Percentiles rank a stretch among this genome's conserved stretches.
Evolutionary conservation across 1,139 yeast species (phyloP).

Genomic region (Suhomyces panamericanus): DNA sequence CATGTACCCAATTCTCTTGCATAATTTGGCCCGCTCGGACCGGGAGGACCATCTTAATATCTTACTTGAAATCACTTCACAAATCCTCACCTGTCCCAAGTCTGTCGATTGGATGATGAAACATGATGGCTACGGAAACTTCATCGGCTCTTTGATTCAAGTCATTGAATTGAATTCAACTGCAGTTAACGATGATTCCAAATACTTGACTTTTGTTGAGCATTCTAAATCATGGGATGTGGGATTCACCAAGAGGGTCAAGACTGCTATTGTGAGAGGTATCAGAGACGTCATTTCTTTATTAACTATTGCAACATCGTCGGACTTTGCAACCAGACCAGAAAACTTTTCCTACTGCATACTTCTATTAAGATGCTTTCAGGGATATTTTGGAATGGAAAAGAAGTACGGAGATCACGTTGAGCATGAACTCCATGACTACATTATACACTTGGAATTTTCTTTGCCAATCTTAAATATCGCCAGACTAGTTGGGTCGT

Average conservation of each 20-base stretch:
- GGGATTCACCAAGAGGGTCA: constrained; percentile 24
- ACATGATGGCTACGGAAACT: constrained; percentile 35
- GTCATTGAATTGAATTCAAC: constrained; percentile 44
- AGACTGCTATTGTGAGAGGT: constrained; percentile 34
- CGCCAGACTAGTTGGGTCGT: constrained; percentile 44
- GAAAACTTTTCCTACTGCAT: constrained; percentile 40
- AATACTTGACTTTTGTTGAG: constrained; percentile 33
- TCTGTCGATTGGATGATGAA: constrained; percentile 47
- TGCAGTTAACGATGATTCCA: constrained; percentile 26
- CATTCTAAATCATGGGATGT: constrained; percentile 19
- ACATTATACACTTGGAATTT: constrained; percentile 47
- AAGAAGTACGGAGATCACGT: constrained; percentile 73
- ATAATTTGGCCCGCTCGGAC: constrained; percentile 51
- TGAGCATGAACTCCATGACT: constrained; percentile 52
- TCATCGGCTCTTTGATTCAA: constrained; percentile 50
- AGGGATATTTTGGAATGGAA: constrained; percentile 54
- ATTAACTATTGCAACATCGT: constrained; percentile 35
- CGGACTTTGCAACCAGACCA: constrained; percentile 25
- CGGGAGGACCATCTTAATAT: constrained; percentile 65
- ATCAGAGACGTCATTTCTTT: constrained; percentile 46
- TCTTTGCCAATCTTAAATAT: constrained; percentile 50
- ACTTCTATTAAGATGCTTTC: constrained; percentile 50
- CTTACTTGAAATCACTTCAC: constrained; percentile 56
- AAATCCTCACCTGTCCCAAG: constrained; percentile 65
- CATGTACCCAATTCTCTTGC: constrained; percentile 55